A percentile compares a stretch with the other conserved stretches of the same genome.
phyloP scores from a whole-genome alignment of 208 protist genomes.

The Acanthamoeba sp. region DNA sequence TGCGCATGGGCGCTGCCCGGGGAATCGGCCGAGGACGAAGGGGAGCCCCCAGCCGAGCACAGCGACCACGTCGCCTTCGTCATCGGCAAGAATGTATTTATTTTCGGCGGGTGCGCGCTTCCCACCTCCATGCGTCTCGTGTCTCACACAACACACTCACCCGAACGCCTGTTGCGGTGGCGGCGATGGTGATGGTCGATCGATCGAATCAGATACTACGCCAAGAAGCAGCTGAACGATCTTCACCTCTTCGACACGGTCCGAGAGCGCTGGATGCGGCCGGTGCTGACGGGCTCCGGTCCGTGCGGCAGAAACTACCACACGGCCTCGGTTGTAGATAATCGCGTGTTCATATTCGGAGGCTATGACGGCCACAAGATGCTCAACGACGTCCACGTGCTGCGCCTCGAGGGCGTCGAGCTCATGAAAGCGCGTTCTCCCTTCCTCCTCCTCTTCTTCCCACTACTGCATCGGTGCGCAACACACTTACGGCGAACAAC shows the following conservation, averaged over 20 bases:
- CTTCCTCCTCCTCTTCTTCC: no score
- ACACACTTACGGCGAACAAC: background rate
- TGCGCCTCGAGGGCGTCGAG: slow-evolving; percentile 19
- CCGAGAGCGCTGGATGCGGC: background rate
- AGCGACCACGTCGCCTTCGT: slow-evolving; percentile 45
- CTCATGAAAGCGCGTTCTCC: background rate
- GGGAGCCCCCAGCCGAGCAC: slow-evolving; percentile 47
- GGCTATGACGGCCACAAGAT: slow-evolving; percentile 52
- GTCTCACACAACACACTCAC: no score
- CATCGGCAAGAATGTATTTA: slow-evolving; percentile 44
- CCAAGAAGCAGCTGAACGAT: slow-evolving; percentile 39
- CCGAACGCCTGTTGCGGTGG: no score
- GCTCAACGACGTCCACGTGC: slow-evolving; percentile 56
- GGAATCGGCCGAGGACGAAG: slow-evolving; percentile 14
- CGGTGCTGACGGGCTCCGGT: background rate
- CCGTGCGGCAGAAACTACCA: slow-evolving; percentile 35
- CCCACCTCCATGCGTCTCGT: no score
- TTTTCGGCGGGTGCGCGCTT: slow-evolving; percentile 27
- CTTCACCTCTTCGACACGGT: slow-evolving; percentile 39
- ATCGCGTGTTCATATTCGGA: slow-evolving; percentile 54
- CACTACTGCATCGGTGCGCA: no score
- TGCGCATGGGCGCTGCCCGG: background rate
- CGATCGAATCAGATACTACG: background rate
- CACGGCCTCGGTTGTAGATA: slow-evolving; percentile 48
- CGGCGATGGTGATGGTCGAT: no score